A percentile compares a stretch with the other conserved stretches of the same genome.
Evolutionary conservation across 331 rosid species (phyloP).

Genomic region (Malus hybrid): DNA sequence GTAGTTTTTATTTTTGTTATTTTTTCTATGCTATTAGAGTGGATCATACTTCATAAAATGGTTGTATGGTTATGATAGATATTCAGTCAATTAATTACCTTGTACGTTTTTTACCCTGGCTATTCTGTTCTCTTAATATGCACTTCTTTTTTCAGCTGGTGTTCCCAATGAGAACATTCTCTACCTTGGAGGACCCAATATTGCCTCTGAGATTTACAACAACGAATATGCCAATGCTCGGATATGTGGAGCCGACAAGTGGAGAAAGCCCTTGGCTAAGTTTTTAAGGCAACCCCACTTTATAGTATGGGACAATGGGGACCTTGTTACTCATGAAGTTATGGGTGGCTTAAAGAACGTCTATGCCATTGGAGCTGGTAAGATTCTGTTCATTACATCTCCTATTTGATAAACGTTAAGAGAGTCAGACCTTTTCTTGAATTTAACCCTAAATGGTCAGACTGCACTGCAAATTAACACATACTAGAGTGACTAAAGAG

Average conservation of each 20-base stretch:
- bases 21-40: background rate
- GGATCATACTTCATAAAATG: background rate
- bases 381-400: constrained; percentile 1
- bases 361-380: constrained; percentile 95
- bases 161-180: constrained; percentile 75
- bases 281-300: constrained; percentile 85
- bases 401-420: background rate
- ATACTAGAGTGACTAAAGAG: background rate
- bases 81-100: background rate
- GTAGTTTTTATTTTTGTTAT: too few species aligned
- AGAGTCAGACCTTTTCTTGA: background rate
- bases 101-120: background rate
- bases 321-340: constrained; percentile 89
- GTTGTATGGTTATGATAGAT: background rate
- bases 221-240: constrained; percentile 92
- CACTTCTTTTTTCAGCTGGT: constrained; percentile 53
- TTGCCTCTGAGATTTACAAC: constrained; percentile 88
- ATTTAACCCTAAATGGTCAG: background rate
- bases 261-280: constrained; percentile 85
- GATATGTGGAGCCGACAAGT: constrained; percentile 83
- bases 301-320: constrained; percentile 86
- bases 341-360: constrained; percentile 98
- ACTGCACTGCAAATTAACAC: background rate
- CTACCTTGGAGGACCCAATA: constrained; percentile 94
- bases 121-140: background rate